Evolutionary conservation across 1,284 basidiomycete species (phyloP), one percentile per base, ranked within the genome.

Genomic region (Pascua sp.): DNA sequence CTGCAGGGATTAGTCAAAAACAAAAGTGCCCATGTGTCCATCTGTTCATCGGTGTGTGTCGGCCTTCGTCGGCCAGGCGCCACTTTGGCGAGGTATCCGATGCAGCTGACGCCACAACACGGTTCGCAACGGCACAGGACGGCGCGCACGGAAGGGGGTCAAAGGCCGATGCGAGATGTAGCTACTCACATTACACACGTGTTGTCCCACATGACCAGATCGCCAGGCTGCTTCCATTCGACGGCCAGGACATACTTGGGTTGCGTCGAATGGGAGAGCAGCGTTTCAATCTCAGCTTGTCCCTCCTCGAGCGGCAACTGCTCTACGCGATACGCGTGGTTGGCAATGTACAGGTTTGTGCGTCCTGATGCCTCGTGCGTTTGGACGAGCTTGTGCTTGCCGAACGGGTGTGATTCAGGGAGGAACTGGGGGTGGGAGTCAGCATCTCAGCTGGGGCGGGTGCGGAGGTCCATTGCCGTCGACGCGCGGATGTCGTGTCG

Each of bases 191-290:
- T 61, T 9, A 62, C 61, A 45, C 55, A 59, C n/a, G 62, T 64
- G 46, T 66, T 66, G 58, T 66, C 64, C 64, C 64, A 66, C 43
- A 66, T 59, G 13, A 60, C 62, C 15, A 66, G 53, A 49, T 66
- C 64, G 24, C 62, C 62, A 4, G 32, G 38, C 15, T 60, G 39
- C n/a, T 55, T 32, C 64, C 64, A 66, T 13, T 58, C 47, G 3
- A 64, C 53, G 7, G 57, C 5, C 17, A 18, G 39, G 46, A 61
- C 51, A 42, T 63, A 64, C 43, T 64, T 61, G 3, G 54, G 52
- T 57, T 64, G 63, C 8, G 54, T 57, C 12, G 60, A 59, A 42
- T 62, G 57, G 7, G 55, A 47, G n/a, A 67, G 46, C 39, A 67
- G 41, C 41, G 15, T n/a, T 12, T 57, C 49, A 42, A 67, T 62